Evolutionary conservation across 2,329 filamentous ascomycete species (phyloP), one percentile per base, ranked within the genome.

Genomic region (Beauveria pseudobassiana): DNA sequence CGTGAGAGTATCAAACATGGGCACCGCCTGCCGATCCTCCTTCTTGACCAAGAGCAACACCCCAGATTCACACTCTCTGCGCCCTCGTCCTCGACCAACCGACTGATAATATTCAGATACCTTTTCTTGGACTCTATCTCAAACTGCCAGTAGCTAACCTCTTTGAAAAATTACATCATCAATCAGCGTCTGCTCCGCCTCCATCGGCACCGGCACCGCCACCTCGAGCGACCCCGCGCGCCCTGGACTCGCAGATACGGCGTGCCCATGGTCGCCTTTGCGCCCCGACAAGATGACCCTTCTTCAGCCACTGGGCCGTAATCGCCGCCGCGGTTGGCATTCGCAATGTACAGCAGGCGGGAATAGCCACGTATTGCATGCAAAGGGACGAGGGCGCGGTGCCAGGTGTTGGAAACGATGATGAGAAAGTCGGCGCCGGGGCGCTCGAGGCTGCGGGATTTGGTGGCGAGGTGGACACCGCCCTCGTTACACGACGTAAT

Each of bases 321-420:
- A 65, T 63, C 0, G 63, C 62, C 24, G 20, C 43, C 7, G 56
- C 64, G 20, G 63, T 65, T 1, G 63, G 56, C 5, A 14, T 64
- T 63, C 26, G 46, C 63, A 34, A 65, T 65, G 38, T 65, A 63
- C 56, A 63, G 64, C 26, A 63, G 62, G 18, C 30, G 30, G 64
- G 62, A 5, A 65, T 62, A 3, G 45, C 38, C n/a, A 67, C 59
- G 61, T 62, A 64, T 59, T 65, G 62, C 62, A 67, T 68, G 56
- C 68, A 64, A 6, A 59, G 61, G 45, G 66, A 63, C 14, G 67
- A 64, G 38, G 67, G 67, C 67, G 48, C 64, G 59, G 45, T 65
- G 64, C 62, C 64, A 65, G 1, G 63, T 65, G 28, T 63, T 65
- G 20, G 62, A 64, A 9, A 64, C 63, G 43, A 62, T 59, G 26